These are phyloP conservation scores for Globisporangium carolinianum DNA, from an alignment of 352 stramenopile species.

Conservation along the genomic window DNA sequence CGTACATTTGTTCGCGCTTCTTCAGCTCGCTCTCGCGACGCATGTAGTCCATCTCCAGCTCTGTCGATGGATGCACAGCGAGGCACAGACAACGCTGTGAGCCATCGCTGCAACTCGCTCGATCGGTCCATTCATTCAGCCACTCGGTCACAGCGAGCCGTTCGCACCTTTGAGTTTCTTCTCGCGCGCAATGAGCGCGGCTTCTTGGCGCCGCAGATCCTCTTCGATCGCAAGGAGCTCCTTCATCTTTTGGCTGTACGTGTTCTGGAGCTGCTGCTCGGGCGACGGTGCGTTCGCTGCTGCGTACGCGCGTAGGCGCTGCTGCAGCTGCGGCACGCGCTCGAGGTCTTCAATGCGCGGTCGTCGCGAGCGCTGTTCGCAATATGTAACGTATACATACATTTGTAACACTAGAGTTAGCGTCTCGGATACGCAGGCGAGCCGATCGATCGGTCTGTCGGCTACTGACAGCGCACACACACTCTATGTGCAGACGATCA, in stretches of 20 bases:
- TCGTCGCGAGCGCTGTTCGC: conserved; percentile 50
- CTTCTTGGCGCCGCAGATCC: conserved; percentile 78
- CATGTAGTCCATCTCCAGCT: conserved; percentile 73
- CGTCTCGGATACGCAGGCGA: not conserved
- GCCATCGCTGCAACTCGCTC: not conserved
- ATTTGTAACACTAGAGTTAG: not conserved
- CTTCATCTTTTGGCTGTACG: conserved; percentile 87
- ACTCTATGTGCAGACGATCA: not conserved
- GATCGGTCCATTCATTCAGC: too few species aligned
- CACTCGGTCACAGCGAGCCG: too few species aligned
- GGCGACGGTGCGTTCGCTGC: conserved; percentile 44
- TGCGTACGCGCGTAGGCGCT: conserved; percentile 73
- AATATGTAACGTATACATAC: not conserved
- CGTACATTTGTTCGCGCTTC: conserved; percentile 81
- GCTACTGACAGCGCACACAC: not conserved
- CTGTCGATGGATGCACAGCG: conserved; percentile 14
- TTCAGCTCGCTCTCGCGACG: conserved; percentile 77
- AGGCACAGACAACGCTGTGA: not conserved
- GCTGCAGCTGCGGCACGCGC: conserved; percentile 71
- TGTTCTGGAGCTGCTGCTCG: conserved; percentile 69
- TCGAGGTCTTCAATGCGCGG: conserved; percentile 83
- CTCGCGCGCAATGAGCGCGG: conserved; percentile 73
- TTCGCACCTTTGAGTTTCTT: conserved; percentile 75
- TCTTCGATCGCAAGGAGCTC: conserved; percentile 81
- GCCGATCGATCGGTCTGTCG: too few species aligned